Percentiles rank a stretch among this genome's conserved stretches.
These are phyloP conservation scores for Citrus inodora DNA, from an alignment of 345 rosid genomes.

Conservation along the genomic window DNA sequence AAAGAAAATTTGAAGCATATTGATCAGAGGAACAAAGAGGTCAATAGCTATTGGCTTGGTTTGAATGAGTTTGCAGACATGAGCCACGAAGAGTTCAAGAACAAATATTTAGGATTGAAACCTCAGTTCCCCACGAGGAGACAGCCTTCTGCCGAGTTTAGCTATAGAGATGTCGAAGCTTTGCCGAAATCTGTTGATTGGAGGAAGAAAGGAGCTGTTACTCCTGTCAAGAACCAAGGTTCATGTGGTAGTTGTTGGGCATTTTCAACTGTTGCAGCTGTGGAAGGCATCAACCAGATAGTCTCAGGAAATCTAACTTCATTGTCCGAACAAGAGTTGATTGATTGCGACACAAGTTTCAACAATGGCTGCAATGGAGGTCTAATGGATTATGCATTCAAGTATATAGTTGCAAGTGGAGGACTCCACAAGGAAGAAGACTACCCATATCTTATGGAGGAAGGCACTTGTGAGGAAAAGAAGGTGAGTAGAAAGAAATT, in stretches of 20 bases:
- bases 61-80: conserved; percentile 76
- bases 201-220: conserved; percentile 88
- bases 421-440: conserved; percentile 77
- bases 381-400: conserved; percentile 82
- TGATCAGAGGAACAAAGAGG: conserved; percentile 61
- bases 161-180: conserved; percentile 34
- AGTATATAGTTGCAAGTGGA: conserved; percentile 62
- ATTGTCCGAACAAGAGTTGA: conserved; percentile 88
- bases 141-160: conserved; percentile 27
- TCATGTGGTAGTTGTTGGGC: conserved; percentile 99
- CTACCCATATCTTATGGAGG: conserved; percentile 67
- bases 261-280: conserved; percentile 82
- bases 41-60: conserved; percentile 67
- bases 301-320: conserved; percentile 63
- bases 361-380: conserved; percentile 93
- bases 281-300: conserved; percentile 82
- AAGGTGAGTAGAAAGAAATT: conserved; percentile 33
- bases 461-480: conserved; percentile 50
- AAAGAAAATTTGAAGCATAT: conserved; percentile 71
- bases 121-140: conserved; percentile 21
- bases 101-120: conserved; percentile 52
- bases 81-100: conserved; percentile 77
- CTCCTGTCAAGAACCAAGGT: conserved; percentile 80
- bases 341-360: conserved; percentile 64
- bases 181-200: conserved; percentile 71